Evolutionary conservation across 2,329 filamentous ascomycete species (phyloP), one percentile per base, ranked within the genome.

Genomic region (Colletotrichum lindemuthianum): DNA sequence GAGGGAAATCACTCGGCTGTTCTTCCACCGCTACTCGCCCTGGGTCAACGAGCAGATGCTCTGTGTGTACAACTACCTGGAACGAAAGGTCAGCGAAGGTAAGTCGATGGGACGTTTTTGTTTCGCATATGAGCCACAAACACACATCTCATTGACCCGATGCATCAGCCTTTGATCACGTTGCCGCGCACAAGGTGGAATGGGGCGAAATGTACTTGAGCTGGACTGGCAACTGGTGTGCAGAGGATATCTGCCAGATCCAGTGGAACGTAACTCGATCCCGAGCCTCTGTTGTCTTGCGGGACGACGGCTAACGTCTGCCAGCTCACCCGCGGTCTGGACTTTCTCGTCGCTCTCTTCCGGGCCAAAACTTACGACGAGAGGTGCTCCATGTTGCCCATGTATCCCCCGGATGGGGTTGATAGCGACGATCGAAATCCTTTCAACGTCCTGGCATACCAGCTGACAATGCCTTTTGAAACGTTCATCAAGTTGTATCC

Each of bases 181-280:
- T 59, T 36, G 56, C 56, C 33, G 56, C 56, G 13, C 47, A 59
- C 15, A 32, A 59, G n/a, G 56, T 59, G 24, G 48, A 51, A 15
- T 44, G 24, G 16, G 56, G 37, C 32, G 40, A 51, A n/a, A 33
- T 58, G 44, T 34, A 34, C n/a, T 32, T 58, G 3, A 12, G 16
- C 8, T 58, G 55, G 55, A 5, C 8, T 8, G 16, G 10, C 4
- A n/a, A 40, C 39, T 24, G 24, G 24, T 24, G 24, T 4, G 45
- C 37, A 12, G 15, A 5, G 5, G 51, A 33, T 4, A 13, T 24
- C 7, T 6, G 6, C 5, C 16, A 37, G 12, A 45, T 45, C 13
- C 34, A 36, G 34, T 44, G 6, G 8, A n/a, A 12, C n/a, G 50
- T 53, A 41, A 49, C 3, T 13, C 3, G 7, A 45, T 15, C 13